Evolutionary conservation across 805 yeast species (phyloP).

Genomic region (Metschnikowia shivogae): DNA sequence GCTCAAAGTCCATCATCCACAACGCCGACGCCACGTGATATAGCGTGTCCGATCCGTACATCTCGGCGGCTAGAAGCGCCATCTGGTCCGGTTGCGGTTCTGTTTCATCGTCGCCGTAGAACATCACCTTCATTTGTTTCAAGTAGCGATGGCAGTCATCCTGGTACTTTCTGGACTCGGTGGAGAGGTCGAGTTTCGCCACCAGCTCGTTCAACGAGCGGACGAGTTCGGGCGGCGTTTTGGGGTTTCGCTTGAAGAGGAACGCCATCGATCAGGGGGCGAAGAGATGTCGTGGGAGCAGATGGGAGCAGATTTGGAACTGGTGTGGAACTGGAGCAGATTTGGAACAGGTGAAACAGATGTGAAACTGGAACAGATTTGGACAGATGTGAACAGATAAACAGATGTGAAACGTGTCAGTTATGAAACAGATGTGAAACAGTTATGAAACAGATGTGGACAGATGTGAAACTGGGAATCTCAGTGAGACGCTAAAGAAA

Average conservation of each 20-base stretch:
- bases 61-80: constrained; percentile 73
- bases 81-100: constrained; percentile 70
- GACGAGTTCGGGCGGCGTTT: constrained; percentile 82
- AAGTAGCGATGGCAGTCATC: constrained; percentile 72
- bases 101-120: constrained; percentile 66
- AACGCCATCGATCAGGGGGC: constrained; percentile 60
- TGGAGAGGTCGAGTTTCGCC: constrained; percentile 48
- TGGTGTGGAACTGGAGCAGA: neutral
- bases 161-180: constrained; percentile 48
- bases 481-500: too few relatives aligned
- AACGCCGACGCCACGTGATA: constrained; percentile 57
- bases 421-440: neutral
- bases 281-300: neutral
- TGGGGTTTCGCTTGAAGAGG: constrained; percentile 84
- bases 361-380: neutral
- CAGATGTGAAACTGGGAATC: neutral
- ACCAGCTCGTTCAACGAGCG: constrained; percentile 72
- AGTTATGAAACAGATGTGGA: neutral
- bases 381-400: neutral
- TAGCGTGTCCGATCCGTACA: constrained; percentile 67
- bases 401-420: neutral
- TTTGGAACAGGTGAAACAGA: neutral
- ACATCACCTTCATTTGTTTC: constrained; percentile 57
- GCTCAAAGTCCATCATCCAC: constrained; percentile 76
- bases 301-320: neutral